Evolutionary conservation across 164 flowering plant genomes (phyloP).

Genomic region (Chimonanthus praecox): DNA sequence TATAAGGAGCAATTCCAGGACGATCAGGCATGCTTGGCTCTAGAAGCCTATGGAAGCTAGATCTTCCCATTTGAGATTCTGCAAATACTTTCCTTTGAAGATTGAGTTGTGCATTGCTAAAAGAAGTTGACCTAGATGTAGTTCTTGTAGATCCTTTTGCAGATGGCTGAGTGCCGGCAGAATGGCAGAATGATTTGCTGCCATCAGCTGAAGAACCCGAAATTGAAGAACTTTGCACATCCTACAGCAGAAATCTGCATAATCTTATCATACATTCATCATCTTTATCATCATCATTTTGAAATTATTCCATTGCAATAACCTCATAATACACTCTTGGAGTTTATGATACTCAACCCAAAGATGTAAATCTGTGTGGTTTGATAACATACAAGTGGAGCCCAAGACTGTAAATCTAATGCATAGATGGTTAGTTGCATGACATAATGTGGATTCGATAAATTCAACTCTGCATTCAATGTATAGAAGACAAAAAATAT

Average conservation of each 20-base stretch:
- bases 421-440: background rate
- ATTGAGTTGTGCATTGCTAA: conserved; percentile 47
- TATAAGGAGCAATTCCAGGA: conserved; percentile 83
- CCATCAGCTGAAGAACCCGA: conserved; percentile 20
- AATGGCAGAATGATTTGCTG: conserved; percentile 6
- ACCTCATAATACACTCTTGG: background rate
- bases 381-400: background rate
- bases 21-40: conserved; percentile 71
- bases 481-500: no score
- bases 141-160: conserved; percentile 9
- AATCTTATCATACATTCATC: no score
- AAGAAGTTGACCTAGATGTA: conserved; percentile 29
- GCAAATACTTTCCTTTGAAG: conserved; percentile 70
- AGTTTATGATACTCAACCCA: background rate
- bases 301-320: background rate
- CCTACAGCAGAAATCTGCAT: conserved; percentile 21
- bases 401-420: no score
- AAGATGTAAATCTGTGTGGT: background rate
- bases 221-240: conserved; percentile 21
- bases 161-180: conserved; percentile 25
- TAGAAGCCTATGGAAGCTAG: conserved; percentile 86
- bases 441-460: no score
- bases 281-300: no score
- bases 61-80: conserved; percentile 72
- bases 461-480: no score